Conservation (phyloP, 2,329 filamentous ascomycete species). For the Thermothelomyces thermophilus region DNA sequence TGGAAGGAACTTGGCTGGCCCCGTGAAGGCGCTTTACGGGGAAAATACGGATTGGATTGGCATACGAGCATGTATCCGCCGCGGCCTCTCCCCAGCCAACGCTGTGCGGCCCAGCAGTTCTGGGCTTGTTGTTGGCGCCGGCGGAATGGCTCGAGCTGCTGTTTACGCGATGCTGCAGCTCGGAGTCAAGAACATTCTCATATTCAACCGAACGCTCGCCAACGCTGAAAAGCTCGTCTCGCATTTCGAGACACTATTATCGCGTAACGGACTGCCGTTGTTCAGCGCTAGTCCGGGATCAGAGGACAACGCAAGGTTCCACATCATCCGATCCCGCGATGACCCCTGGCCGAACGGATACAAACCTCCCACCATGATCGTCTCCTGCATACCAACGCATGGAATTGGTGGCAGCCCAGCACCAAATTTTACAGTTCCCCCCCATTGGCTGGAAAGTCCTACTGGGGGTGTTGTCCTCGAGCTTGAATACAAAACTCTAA, state of each 20-base stretch:
- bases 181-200: conserved; percentile 67
- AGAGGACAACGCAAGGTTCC: conserved; percentile 40
- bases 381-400: conserved; percentile 70
- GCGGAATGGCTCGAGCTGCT: conserved; percentile 71
- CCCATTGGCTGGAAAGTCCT: conserved; percentile 62
- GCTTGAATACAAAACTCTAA: conserved; percentile 65
- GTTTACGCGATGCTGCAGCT: conserved; percentile 73
- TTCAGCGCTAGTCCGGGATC: conserved; percentile 38
- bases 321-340: conserved; percentile 51
- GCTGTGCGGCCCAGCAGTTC: conserved; percentile 50
- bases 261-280: conserved; percentile 37
- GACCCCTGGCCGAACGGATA: conserved; percentile 60
- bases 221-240: conserved; percentile 60
- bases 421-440: conserved; percentile 63
- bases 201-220: conserved; percentile 64
- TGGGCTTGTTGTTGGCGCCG: conserved; percentile 57
- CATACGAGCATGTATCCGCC: conserved; percentile 64
- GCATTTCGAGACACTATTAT: conserved; percentile 59
- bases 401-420: conserved; percentile 56
- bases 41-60: conserved; percentile 82
- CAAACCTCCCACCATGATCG: conserved; percentile 63
- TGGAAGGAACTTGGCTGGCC: conserved; percentile 57
- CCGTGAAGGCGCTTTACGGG: conserved; percentile 63
- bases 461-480: conserved; percentile 73
- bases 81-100: conserved; percentile 67